Percentiles rank a stretch among this genome's conserved stretches.
These are phyloP conservation scores for Kluyveromyces marxianus DNA, from an alignment of 1,139 yeast species.

Conservation along the genomic window DNA sequence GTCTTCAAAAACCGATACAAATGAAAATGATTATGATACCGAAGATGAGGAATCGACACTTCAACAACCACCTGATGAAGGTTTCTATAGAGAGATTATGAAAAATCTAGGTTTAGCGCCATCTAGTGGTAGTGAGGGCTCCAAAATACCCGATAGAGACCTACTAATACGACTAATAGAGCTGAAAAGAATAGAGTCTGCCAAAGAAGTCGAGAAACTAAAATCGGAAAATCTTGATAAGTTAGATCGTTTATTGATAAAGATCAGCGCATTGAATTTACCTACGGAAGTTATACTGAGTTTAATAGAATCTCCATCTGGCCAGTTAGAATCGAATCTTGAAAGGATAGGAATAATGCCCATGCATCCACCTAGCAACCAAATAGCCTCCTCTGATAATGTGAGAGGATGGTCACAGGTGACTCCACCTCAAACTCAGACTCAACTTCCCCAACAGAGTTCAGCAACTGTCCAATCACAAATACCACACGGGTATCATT, in stretches of 20 bases:
- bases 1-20: neutral
- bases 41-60: constrained; percentile 5
- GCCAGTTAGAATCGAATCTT: neutral
- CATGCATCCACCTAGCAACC: neutral
- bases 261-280: constrained; percentile 5
- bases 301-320: constrained; percentile 1
- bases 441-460: neutral
- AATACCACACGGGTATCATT: neutral
- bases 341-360: constrained; percentile 1
- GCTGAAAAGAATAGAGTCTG: neutral
- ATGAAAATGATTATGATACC: constrained; percentile 2
- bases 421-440: constrained; percentile 2
- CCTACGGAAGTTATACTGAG: constrained; percentile 4
- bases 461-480: neutral
- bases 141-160: neutral
- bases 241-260: constrained; percentile 4
- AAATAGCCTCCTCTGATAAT: neutral
- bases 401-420: constrained; percentile 1
- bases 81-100: neutral
- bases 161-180: neutral
- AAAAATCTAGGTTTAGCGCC: neutral
- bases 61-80: constrained; percentile 1
- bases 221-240: constrained; percentile 6
- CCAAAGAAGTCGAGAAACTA: neutral
- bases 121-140: neutral